Evolutionary conservation across 805 yeast species (phyloP), one percentile per base, ranked within the genome.

Genomic region (Hanseniaspora lachancei): DNA sequence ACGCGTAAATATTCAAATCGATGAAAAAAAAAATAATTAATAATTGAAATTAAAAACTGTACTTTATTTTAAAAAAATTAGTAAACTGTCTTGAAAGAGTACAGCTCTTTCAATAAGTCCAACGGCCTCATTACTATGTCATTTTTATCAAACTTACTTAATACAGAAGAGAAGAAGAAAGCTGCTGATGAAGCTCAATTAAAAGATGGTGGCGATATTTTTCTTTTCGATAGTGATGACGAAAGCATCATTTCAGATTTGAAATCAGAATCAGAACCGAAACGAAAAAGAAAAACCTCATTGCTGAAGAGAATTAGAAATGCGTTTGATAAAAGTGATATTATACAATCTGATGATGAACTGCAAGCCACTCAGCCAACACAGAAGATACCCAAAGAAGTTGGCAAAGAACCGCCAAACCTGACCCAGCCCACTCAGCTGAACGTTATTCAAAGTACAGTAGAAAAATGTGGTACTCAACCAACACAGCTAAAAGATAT

Each of bases 241-340:
- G 55, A 52, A 36, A 44, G 44, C 57, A 20, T 62, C 52, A 27
- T 42, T 41, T 7, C 59, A 59, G 39, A 63, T 58, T 53, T 60
- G 2, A n/a, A 13, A 12, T 32, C 39, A 62, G 43, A 24, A 47
- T 24, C 21, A 24, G 49, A 49, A 64, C 64, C 2, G 63, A 68
- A 5, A 62, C 62, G 41, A 60, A 62, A 54, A 63, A 63, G 57
- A 50, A 57, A 46, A 6, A 10, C 59, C 7, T 59, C 55, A 21
- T 27, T 34, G 48, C 35, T 29, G 38, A 44, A 12, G 12, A 49
- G 49, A 47, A 57, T 43, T 58, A 59, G 24, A 49, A 35, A 52
- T 49, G 5, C 58, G 49, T 29, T 52, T 58, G 34, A 58, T 48
- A 18, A 49, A 42, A 20, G 51, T 21, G 24, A 16, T 18, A 44